Percentiles rank a stretch among this genome's conserved stretches.
Evolutionary conservation across 768 basidiomycete species (phyloP).

Genomic region (Leucocoprinus birnbaumii): DNA sequence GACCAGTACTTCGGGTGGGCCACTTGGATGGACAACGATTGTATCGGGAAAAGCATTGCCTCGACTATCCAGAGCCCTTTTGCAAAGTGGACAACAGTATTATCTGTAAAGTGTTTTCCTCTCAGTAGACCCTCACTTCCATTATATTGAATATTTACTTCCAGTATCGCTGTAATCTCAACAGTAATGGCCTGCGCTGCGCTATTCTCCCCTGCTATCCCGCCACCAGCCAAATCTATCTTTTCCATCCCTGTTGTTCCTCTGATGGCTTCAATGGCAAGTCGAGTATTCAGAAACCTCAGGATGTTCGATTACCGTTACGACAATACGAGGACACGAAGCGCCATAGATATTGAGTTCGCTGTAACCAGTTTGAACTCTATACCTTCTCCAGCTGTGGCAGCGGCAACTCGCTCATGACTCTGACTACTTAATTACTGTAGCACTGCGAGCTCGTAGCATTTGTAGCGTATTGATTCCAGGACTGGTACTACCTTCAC

Average conservation of each 20-base stretch:
- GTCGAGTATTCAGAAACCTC: no score
- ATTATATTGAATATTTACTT: not conserved
- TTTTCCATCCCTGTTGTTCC: not conserved
- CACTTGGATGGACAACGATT: not conserved
- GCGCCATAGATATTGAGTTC: no score
- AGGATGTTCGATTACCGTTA: no score
- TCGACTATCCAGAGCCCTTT: not conserved
- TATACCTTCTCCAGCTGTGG: no score
- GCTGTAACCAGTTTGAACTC: no score
- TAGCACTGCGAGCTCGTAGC: no score
- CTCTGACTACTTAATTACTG: no score
- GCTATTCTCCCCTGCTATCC: not conserved
- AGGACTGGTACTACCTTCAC: no score
- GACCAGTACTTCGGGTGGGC: not conserved
- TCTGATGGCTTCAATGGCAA: not conserved
- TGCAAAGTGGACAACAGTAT: not conserved
- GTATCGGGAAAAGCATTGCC: not conserved
- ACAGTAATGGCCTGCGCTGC: no score
- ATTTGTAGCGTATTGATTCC: no score
- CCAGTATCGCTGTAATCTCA: not conserved
- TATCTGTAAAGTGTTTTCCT: not conserved
- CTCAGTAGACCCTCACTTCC: not conserved
- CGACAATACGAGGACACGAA: no score
- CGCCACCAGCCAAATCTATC: not conserved
- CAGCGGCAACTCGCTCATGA: no score